These are phyloP conservation scores for Quaeritorhiza haematococci DNA, from an alignment of 371 early-diverging fungal species.

Conservation along the genomic window DNA sequence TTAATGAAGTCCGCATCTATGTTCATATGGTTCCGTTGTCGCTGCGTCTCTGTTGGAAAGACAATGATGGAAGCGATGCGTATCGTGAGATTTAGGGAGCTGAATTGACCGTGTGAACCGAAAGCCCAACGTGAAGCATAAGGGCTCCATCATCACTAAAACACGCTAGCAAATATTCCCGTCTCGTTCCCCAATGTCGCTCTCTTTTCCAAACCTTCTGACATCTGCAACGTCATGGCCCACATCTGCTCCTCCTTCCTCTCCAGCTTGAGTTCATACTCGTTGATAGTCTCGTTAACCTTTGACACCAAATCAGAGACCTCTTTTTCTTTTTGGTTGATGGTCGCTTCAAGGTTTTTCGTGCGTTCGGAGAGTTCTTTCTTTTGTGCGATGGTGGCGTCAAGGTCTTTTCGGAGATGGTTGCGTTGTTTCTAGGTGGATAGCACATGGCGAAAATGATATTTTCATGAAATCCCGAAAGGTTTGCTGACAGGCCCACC, in stretches of 20 bases:
- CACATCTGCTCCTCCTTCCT: slow-evolving; percentile 54
- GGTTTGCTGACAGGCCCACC: background rate
- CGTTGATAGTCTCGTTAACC: slow-evolving; percentile 47
- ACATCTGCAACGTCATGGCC: slow-evolving; percentile 45
- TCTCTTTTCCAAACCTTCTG: slow-evolving; percentile 25
- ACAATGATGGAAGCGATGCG: no score
- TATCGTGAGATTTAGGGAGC: no score
- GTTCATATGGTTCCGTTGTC: slow-evolving; percentile 24
- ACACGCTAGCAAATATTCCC: no score
- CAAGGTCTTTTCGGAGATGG: slow-evolving; percentile 32
- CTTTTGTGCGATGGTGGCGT: slow-evolving; percentile 22
- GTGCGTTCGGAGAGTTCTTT: slow-evolving; percentile 35
- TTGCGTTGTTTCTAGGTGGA: slow-evolving; percentile 47
- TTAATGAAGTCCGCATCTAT: slow-evolving; percentile 43
- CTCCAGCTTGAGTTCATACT: slow-evolving; percentile 47
- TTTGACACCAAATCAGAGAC: slow-evolving; percentile 45
- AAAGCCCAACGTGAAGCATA: no score
- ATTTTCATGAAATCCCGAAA: background rate
- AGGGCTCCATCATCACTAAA: no score
- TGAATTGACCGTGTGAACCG: no score
- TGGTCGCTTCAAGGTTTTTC: slow-evolving; percentile 26
- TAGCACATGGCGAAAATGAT: background rate
- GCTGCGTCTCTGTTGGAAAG: slow-evolving; percentile 16
- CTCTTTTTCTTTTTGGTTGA: slow-evolving; percentile 42
- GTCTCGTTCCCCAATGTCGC: no score